These are phyloP conservation scores for Coemansia sp. DNA, from an alignment of 192 early-diverging fungal genomes.

Conservation along the genomic window DNA sequence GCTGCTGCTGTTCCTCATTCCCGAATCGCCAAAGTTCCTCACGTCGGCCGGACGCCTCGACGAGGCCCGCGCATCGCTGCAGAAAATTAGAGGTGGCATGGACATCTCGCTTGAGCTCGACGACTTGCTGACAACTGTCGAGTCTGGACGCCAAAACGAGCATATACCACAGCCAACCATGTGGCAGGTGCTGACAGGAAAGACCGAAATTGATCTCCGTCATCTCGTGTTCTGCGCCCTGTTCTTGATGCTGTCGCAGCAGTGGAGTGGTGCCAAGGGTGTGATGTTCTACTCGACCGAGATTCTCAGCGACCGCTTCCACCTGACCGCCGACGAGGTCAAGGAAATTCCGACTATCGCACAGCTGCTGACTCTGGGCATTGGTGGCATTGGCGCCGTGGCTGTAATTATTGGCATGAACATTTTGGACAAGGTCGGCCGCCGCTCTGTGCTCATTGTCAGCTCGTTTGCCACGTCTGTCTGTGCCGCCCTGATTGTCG, in stretches of 20 bases:
- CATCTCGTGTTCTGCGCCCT: slow-evolving; percentile 65
- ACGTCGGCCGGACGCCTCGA: slow-evolving; percentile 57
- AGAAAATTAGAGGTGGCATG: slow-evolving; percentile 53
- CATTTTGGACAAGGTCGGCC: slow-evolving; percentile 74
- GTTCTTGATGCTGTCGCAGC: slow-evolving; percentile 78
- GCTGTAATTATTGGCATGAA: slow-evolving; percentile 71
- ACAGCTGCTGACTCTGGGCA: slow-evolving; percentile 75
- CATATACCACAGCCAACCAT: slow-evolving; percentile 30
- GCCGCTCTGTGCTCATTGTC: slow-evolving; percentile 63
- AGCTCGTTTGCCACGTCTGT: slow-evolving; percentile 63
- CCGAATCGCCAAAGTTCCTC: slow-evolving; percentile 74
- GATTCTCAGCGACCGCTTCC: slow-evolving; percentile 63
- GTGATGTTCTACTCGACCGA: slow-evolving; percentile 85
- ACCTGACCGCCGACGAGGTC: slow-evolving; percentile 30
- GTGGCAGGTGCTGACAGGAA: slow-evolving; percentile 50
- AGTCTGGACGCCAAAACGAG: slow-evolving; percentile 5
- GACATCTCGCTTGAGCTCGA: slow-evolving; percentile 60
- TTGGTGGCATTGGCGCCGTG: slow-evolving; percentile 71
- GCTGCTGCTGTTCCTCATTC: slow-evolving; percentile 66
- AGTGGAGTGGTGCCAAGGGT: slow-evolving; percentile 89
- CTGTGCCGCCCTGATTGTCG: slow-evolving; percentile 56
- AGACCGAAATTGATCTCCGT: slow-evolving; percentile 56
- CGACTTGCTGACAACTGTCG: slow-evolving; percentile 55
- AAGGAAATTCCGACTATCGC: slow-evolving; percentile 59
- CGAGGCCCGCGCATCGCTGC: slow-evolving; percentile 56